Percentiles rank a stretch among this genome's conserved stretches.
Conservation (phyloP, 331 rosid species). For the Quercus tomentella region DNA sequence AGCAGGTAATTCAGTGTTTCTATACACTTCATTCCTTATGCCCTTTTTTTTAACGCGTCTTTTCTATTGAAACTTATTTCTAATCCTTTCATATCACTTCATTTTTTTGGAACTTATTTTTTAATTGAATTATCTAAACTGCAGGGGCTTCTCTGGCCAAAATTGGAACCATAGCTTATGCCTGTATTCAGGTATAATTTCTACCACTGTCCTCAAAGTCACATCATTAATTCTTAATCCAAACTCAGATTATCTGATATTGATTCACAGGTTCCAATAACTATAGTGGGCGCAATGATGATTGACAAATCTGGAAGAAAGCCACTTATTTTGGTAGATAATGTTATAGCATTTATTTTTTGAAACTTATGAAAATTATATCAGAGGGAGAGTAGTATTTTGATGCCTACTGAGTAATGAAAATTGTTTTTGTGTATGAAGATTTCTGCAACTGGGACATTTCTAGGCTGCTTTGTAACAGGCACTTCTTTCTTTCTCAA, state of each 20-base stretch:
- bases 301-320: conserved; percentile 82
- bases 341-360: neutral
- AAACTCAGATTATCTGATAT: conserved; percentile 11
- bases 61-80: neutral
- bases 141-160: conserved; percentile 33
- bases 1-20: conserved; percentile 27
- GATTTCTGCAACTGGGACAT: conserved; percentile 76
- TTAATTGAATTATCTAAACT: neutral
- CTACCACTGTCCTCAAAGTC: neutral
- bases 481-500: conserved; percentile 71
- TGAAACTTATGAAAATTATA: neutral
- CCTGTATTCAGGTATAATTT: conserved; percentile 34
- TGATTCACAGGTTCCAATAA: conserved; percentile 63
- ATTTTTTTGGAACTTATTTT: neutral
- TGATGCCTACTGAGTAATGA: neutral
- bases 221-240: neutral
- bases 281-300: conserved; percentile 57
- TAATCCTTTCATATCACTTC: neutral
- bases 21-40: neutral
- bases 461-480: conserved; percentile 61
- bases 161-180: conserved; percentile 40
- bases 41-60: neutral
- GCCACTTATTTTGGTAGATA: conserved; percentile 62
- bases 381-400: neutral
- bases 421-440: conserved; percentile 16